Percentiles rank a stretch among this genome's conserved stretches.
phyloP scores from a whole-genome alignment of 306 rosid genomes.

The Dicorynia guianensis region DNA sequence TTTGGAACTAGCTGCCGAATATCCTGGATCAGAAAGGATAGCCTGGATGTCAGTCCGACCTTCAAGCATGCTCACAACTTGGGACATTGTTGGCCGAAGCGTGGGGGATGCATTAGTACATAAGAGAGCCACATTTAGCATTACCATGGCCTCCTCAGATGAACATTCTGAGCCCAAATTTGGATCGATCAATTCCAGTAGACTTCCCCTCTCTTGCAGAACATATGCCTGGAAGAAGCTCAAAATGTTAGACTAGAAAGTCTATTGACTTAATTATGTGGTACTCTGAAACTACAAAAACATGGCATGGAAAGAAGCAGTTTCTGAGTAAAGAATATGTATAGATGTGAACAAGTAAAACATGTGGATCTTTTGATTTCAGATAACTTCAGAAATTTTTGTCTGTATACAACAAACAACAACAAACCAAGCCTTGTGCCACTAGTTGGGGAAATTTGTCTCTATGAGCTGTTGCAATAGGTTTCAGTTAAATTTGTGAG shows the following conservation, averaged over 20 bases:
- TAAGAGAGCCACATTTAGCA: conserved; percentile 88
- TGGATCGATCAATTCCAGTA: conserved; percentile 90
- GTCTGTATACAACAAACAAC: too few relatives aligned
- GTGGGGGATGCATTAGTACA: conserved; percentile 97
- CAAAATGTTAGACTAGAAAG: conserved; percentile 36
- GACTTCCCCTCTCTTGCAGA: conserved; percentile 85
- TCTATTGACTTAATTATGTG: conserved; percentile 2
- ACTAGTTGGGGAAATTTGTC: not conserved
- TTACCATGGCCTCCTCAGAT: conserved; percentile 70
- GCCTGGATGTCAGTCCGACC: conserved; percentile 83
- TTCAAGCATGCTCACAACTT: conserved; percentile 95
- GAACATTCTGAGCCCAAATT: conserved; percentile 78
- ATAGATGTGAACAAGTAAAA: not conserved
- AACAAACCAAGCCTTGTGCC: too few relatives aligned
- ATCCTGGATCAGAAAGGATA: conserved; percentile 78
- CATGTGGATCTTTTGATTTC: not conserved
- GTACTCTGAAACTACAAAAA: not conserved
- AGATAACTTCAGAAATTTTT: not conserved
- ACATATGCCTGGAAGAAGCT: conserved; percentile 77
- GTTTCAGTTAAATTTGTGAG: not conserved
- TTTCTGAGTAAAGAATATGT: not conserved
- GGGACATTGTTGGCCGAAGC: conserved; percentile 85
- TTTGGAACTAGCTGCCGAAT: conserved; percentile 70
- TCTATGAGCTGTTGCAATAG: not conserved
- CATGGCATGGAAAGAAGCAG: not conserved